These are phyloP conservation scores for Tilletia walkeri DNA, from an alignment of 1,284 basidiomycete species.

Conservation along the genomic window DNA sequence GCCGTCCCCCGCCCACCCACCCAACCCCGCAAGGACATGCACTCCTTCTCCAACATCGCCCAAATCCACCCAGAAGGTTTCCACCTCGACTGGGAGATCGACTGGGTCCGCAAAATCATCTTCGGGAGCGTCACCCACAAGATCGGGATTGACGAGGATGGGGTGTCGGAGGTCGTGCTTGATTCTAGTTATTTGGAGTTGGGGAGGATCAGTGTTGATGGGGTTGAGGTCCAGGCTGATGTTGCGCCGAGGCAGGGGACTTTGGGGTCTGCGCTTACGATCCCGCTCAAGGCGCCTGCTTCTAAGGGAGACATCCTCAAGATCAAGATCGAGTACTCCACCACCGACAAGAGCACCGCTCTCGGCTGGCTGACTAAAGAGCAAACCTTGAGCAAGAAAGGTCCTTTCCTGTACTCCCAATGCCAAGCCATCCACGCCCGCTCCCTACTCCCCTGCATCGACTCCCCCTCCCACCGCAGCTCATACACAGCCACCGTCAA, in stretches of 20 bases:
- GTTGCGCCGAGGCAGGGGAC: slow-evolving; percentile 59
- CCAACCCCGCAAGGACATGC: slow-evolving; percentile 38
- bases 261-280: slow-evolving; percentile 57
- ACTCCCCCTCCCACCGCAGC: slow-evolving; percentile 53
- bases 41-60: slow-evolving; percentile 46
- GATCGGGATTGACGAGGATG: slow-evolving; percentile 64
- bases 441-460: slow-evolving; percentile 46
- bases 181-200: slow-evolving; percentile 77
- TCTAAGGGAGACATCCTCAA: slow-evolving; percentile 38
- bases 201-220: slow-evolving; percentile 63
- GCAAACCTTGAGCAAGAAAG: slow-evolving; percentile 79
- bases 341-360: slow-evolving; percentile 75
- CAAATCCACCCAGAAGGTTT: slow-evolving; percentile 42
- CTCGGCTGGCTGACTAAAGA: slow-evolving; percentile 90
- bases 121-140: slow-evolving; percentile 72
- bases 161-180: slow-evolving; percentile 70
- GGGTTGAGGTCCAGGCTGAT: slow-evolving; percentile 61
- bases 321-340: slow-evolving; percentile 59
- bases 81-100: slow-evolving; percentile 75
- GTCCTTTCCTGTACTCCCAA: slow-evolving; percentile 86
- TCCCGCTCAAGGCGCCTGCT: slow-evolving; percentile 52
- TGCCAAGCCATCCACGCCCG: slow-evolving; percentile 68
- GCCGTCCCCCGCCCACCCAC: slow-evolving; percentile 39
- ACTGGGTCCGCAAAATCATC: slow-evolving; percentile 71
- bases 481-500: slow-evolving; percentile 50